Conservation (phyloP, 768 basidiomycete species). For the Mycena vitilis region DNA sequence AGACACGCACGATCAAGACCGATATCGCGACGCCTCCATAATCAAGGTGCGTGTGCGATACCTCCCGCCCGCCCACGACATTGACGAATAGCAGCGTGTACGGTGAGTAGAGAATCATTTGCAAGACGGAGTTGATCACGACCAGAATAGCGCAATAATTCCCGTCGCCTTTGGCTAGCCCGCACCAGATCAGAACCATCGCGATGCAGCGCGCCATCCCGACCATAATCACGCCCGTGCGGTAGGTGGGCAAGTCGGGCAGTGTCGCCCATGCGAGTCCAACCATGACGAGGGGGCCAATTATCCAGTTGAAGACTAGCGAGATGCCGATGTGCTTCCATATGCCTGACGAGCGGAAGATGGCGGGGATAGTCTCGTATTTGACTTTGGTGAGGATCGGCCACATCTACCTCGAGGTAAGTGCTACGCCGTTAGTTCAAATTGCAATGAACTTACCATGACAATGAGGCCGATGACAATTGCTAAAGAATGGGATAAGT, state of each 20-base stretch:
- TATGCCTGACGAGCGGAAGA: conserved; percentile 64
- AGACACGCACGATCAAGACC: conserved; percentile 71
- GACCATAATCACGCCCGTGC: conserved; percentile 85
- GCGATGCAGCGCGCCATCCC: conserved; percentile 80
- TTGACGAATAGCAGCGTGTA: conserved; percentile 81
- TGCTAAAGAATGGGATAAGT: conserved; percentile 53
- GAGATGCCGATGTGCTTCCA: conserved; percentile 80
- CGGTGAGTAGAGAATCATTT: conserved; percentile 83
- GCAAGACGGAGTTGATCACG: conserved; percentile 82
- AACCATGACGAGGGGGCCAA: conserved; percentile 88
- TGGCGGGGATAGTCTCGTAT: conserved; percentile 73
- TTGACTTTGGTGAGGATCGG: conserved; percentile 82
- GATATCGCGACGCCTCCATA: conserved; percentile 73
- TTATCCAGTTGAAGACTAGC: conserved; percentile 80
- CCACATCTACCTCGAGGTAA: conserved; percentile 69
- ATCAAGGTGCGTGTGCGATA: conserved; percentile 55
- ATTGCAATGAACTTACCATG: conserved; percentile 49
- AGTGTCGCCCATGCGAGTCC: conserved; percentile 87
- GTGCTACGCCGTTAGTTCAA: not conserved
- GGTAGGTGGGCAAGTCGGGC: conserved; percentile 80
- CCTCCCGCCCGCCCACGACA: conserved; percentile 63
- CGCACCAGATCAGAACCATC: conserved; percentile 88
- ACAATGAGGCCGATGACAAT: conserved; percentile 84
- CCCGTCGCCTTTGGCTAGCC: conserved; percentile 73
- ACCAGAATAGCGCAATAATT: conserved; percentile 86